Base-by-base conservation (phyloP, 306 rosid species). In the Pyrus betulifolia region DNA sequence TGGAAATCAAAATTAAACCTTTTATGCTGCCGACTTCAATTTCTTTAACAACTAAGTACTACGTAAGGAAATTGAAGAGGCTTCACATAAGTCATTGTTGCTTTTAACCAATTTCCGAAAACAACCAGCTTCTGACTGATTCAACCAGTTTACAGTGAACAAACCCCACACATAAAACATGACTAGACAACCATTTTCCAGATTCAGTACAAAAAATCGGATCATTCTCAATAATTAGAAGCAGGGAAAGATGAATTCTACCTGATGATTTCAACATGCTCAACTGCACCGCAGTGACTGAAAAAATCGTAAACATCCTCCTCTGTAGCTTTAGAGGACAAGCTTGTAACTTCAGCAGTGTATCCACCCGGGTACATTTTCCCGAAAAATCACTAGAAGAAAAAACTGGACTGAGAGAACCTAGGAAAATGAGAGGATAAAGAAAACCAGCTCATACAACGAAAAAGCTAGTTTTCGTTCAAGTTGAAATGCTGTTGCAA, bases 241-340 rank as follows among this genome's bases (percentile, higher is more conserved):
- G 82, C 65, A 64, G 62, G 28, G 55, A 60, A 42, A 33, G 64
- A 54, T 51, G 66, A 76, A 63, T 38, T 65, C 15, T 79, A 90
- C 99, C 99, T 86, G 86, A 90, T 73, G 73, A 95, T 80, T 77
- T 92, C 99, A 55, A 92, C 86, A 57, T 84, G 86, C 82, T 95
- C 97, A 78, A 92, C 83, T 40, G 78, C 74, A 59, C 99, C 99
- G 70, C 97, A 90, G 67, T 95, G 86, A 55, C 89, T 33, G 30
- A 95, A 95, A 78, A 95, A 95, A 3, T 87, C 85, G 21, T 70
- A 76, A 74, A 95, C 89, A 78, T 95, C 97, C 59, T 78, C 76
- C 80, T 92, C 97, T 1, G 96, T 82, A 59, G 93, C 96, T 66
- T 83, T 81, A 30, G 97, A 87, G 46, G 98, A 92, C 74, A 92